These are phyloP conservation scores for Euphorbia celastroides DNA, from an alignment of 441 rosid species.

Conservation along the genomic window DNA sequence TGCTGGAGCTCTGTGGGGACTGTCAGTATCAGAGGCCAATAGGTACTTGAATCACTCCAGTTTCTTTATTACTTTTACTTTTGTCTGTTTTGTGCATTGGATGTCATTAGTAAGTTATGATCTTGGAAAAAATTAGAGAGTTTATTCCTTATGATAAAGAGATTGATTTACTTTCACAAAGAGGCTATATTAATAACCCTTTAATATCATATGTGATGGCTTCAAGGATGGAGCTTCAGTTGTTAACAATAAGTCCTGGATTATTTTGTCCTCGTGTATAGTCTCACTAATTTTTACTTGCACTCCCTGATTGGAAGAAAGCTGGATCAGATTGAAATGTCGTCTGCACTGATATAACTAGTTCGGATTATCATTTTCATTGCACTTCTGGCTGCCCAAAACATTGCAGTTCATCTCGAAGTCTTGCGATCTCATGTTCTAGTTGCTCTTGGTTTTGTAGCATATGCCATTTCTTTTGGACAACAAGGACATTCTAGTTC, in stretches of 20 bases:
- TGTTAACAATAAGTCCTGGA: not conserved
- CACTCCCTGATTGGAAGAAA: not conserved
- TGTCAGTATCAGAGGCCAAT: conserved; percentile 93
- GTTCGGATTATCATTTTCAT: not conserved
- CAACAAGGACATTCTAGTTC: conserved; percentile 7
- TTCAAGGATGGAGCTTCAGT: not conserved
- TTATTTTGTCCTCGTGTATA: not conserved
- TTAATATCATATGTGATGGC: not conserved
- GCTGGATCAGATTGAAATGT: not conserved
- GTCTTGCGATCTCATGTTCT: conserved; percentile 5
- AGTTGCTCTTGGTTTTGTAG: not conserved
- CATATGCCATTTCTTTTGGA: not conserved
- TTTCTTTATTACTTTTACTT: not conserved
- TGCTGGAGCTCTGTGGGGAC: conserved; percentile 99
- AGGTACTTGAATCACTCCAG: conserved; percentile 38
- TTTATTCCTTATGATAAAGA: not conserved
- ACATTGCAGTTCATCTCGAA: not conserved
- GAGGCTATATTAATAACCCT: not conserved
- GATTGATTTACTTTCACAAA: not conserved
- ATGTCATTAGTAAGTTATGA: not conserved
- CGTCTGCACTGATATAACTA: not conserved
- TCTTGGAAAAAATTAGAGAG: not conserved
- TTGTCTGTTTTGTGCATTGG: not conserved
- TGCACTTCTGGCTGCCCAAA: not conserved
- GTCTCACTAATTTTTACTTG: not conserved